Evolutionary conservation across 495 filamentous ascomycete genomes (phyloP), one percentile per base, ranked within the genome.

Genomic region (Aspergillus haitiensis): DNA sequence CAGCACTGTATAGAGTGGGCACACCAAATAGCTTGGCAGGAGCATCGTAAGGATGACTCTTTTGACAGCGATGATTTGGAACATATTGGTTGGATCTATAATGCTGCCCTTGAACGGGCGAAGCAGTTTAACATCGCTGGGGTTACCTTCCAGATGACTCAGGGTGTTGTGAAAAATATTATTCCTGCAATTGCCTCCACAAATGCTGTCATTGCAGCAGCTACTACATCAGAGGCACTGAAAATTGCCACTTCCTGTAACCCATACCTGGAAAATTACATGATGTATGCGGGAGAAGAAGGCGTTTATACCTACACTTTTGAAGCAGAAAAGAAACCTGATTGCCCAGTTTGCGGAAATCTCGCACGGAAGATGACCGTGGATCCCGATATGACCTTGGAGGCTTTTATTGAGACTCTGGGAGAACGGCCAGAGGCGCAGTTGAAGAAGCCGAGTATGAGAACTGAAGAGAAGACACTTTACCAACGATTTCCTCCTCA

Each of bases 1-100:
- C 90, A 97, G 68, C 95, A 99, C 72, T 99, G 95, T 70, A 93
- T 99, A 73, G 95, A 99, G 72, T 99, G 95, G 95, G 95, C 95
- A 13, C 92, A 97, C 69, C 91, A 98, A 71, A 88, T 91, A 46
- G 86, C 86, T 34, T 91, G 88, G 88, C 82, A 84, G 56, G 79
- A 80, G 44, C 72, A 82, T 34, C 77, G 75, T 13, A 82, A 76
- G 69, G 81, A 81, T 44, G 81, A 83, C 40, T 77, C 82, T 11
- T 87, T 99, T 56, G 95, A 99, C 71, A 97, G 90, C 58, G 95
- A 99, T 71, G 89, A 99, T 66, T 90, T 96, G 55, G 93, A 94
- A 66, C 95, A 99, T 70, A 96, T 98, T 67, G 91, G 88, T 47
- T 99, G 95, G 95, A 82, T 99, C 18, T 99, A 91, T 75, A 85